Evolutionary conservation across 805 yeast genomes (phyloP).

Genomic region (Zygosaccharomyces gambellarensis): DNA sequence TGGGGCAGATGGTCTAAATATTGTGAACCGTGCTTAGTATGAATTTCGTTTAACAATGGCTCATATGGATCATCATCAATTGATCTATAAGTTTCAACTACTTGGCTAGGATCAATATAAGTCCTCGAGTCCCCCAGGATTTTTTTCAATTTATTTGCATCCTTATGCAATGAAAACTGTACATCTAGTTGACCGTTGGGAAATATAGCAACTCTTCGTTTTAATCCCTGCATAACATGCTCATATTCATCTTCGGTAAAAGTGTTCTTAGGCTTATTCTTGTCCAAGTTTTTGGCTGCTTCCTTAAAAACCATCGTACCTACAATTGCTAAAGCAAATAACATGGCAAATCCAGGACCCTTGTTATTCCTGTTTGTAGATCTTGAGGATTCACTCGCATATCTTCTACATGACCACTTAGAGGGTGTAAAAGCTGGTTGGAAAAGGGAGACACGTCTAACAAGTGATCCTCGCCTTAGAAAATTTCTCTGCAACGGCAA

Average conservation of each 20-base stretch:
- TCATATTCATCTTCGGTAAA: slow-evolving; percentile 40
- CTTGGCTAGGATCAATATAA: slow-evolving; percentile 47
- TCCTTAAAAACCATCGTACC: slow-evolving; percentile 42
- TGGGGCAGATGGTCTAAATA: slow-evolving; percentile 31
- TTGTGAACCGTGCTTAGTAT: slow-evolving; percentile 27
- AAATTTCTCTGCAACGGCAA: background rate
- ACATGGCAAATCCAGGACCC: slow-evolving; percentile 39
- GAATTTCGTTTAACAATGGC: slow-evolving; percentile 46
- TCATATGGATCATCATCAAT: slow-evolving; percentile 46
- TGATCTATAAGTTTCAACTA: slow-evolving; percentile 44
- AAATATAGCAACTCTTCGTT: slow-evolving; percentile 44
- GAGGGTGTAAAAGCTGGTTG: background rate
- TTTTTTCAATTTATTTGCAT: slow-evolving; percentile 22
- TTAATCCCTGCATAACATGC: slow-evolving; percentile 45
- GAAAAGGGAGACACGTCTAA: background rate
- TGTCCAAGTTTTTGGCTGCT: slow-evolving; percentile 37
- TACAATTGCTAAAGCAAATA: slow-evolving; percentile 41
- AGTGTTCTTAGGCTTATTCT: slow-evolving; percentile 34
- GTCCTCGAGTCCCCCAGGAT: slow-evolving; percentile 26
- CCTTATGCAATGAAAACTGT: slow-evolving; percentile 35
- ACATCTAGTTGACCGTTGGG: slow-evolving; percentile 40
- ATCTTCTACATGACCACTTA: background rate
- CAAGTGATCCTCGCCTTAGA: background rate
- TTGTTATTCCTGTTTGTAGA: slow-evolving; percentile 12
- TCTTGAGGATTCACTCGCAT: background rate